Evolutionary conservation across 208 protist genomes (phyloP).

Genomic region (Acanthamoeba royreba): DNA sequence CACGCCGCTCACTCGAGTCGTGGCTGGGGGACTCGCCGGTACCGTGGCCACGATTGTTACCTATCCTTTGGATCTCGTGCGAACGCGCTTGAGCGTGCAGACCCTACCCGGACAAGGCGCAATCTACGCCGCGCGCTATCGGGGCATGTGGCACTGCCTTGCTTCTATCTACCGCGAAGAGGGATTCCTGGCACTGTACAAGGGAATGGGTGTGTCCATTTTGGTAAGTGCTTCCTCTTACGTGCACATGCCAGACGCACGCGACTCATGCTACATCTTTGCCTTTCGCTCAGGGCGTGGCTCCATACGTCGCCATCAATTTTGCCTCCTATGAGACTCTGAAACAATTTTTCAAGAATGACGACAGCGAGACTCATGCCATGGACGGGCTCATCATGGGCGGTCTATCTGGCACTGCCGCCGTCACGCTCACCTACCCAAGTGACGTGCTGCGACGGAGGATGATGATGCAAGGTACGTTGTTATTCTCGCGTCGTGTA

Average conservation of each 20-base stretch:
- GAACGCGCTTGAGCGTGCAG: slow-evolving; percentile 82
- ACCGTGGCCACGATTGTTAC: slow-evolving; percentile 87
- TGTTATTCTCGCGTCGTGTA: neutral
- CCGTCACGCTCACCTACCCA: slow-evolving; percentile 64
- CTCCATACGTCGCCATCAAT: slow-evolving; percentile 66
- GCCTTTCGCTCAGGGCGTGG: slow-evolving; percentile 60
- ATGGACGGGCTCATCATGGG: slow-evolving; percentile 32
- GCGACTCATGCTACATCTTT: neutral
- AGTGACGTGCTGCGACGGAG: slow-evolving; percentile 56
- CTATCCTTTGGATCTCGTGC: slow-evolving; percentile 92
- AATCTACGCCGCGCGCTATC: neutral
- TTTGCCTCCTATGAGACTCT: slow-evolving; percentile 61
- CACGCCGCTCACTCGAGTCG: slow-evolving; percentile 28
- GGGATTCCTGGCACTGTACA: slow-evolving; percentile 25
- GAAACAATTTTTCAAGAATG: slow-evolving; percentile 3
- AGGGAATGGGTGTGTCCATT: neutral
- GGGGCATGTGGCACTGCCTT: slow-evolving; percentile 25
- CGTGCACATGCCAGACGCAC: neutral
- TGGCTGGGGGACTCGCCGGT: slow-evolving; percentile 87
- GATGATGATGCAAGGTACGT: slow-evolving; percentile 56
- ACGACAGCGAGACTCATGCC: slow-evolving; percentile 19
- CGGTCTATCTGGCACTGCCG: slow-evolving; percentile 53
- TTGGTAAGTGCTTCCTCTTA: neutral
- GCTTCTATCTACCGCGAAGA: neutral
- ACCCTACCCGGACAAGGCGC: neutral